phyloP scores from a whole-genome alignment of 306 rosid species.

The Glycine latifolia region DNA sequence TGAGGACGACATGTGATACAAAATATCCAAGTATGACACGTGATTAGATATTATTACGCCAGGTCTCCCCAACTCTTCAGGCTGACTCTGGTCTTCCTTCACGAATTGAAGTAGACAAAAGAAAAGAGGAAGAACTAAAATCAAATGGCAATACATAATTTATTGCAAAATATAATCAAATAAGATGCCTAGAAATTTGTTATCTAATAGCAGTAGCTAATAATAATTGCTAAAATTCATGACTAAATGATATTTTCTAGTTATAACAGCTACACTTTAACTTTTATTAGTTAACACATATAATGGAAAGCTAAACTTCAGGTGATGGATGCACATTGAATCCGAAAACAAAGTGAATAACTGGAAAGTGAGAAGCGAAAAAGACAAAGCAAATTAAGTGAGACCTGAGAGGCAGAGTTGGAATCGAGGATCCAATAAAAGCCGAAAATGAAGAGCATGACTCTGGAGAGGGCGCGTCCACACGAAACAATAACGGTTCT shows the following conservation, averaged over 20 bases:
- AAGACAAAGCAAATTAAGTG: not conserved
- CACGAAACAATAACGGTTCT: slow-evolving; percentile 66
- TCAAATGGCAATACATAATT: not conserved
- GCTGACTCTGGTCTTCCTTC: slow-evolving; percentile 50
- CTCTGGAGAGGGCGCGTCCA: slow-evolving; percentile 73
- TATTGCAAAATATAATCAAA: too few species aligned
- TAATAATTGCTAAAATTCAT: too few species aligned
- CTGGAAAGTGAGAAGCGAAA: too few species aligned
- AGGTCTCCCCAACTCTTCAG: slow-evolving; percentile 65
- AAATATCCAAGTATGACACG: slow-evolving; percentile 85
- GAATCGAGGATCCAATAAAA: slow-evolving; percentile 81
- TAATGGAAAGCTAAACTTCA: too few species aligned
- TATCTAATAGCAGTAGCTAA: too few species aligned
- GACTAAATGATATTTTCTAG: too few species aligned
- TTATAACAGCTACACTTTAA: too few species aligned
- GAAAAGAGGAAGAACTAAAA: slow-evolving; percentile 41
- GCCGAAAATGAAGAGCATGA: slow-evolving; percentile 74
- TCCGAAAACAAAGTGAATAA: too few species aligned
- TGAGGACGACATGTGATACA: slow-evolving; percentile 83
- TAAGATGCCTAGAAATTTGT: too few species aligned
- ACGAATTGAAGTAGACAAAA: slow-evolving; percentile 31
- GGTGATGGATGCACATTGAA: too few species aligned
- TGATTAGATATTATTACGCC: slow-evolving; percentile 92
- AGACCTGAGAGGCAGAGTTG: slow-evolving; percentile 28
- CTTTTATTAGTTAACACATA: too few species aligned